phyloP scores from a whole-genome alignment of 371 early-diverging fungal genomes.

The Basidiobolus heterosporus region DNA sequence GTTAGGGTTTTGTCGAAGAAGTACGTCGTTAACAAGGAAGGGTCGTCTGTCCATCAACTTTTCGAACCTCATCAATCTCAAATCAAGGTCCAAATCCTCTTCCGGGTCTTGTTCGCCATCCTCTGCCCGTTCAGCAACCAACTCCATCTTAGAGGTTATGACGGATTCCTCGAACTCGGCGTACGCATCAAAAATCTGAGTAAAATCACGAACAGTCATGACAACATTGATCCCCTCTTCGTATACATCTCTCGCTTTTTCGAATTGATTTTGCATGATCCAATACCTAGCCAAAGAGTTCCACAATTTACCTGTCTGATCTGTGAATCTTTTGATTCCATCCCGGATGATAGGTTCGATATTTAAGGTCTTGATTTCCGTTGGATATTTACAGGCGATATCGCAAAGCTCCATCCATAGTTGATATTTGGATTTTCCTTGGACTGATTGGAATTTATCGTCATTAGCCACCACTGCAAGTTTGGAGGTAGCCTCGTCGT shows the following conservation, averaged over 20 bases:
- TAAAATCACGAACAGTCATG: conserved; percentile 82
- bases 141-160: conserved; percentile 61
- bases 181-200: conserved; percentile 89
- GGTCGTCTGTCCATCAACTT: conserved; percentile 84
- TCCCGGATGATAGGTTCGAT: conserved; percentile 74
- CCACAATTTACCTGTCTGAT: conserved; percentile 80
- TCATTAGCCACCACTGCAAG: conserved; percentile 57
- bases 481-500: conserved; percentile 72
- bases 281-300: conserved; percentile 70
- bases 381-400: conserved; percentile 59
- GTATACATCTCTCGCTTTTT: conserved; percentile 75
- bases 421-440: conserved; percentile 62
- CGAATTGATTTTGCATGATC: conserved; percentile 59
- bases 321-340: conserved; percentile 69
- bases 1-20: conserved; percentile 82
- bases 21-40: conserved; percentile 84
- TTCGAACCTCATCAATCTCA: conserved; percentile 71
- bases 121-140: conserved; percentile 19
- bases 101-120: conserved; percentile 25
- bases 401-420: conserved; percentile 81
- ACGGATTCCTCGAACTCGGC: conserved; percentile 77
- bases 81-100: conserved; percentile 61
- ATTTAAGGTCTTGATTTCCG: conserved; percentile 35
- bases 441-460: conserved; percentile 41
- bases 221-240: conserved; percentile 80